Evolutionary conservation across 441 rosid genomes (phyloP), one percentile per base, ranked within the genome.

Genomic region (Populus tomentosa): DNA sequence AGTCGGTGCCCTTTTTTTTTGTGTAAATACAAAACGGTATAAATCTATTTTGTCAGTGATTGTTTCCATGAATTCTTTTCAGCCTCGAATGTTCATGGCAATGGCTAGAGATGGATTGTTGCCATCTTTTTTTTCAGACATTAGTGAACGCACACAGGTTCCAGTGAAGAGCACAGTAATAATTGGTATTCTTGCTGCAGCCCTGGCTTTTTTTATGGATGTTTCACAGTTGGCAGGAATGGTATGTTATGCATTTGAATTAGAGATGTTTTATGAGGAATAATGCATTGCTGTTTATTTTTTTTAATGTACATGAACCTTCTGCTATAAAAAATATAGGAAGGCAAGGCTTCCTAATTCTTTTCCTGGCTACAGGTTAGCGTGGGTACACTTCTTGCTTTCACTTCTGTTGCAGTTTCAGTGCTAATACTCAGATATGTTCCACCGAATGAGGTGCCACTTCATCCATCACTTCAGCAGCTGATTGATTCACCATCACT

Each of bases 31-130:
- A 30, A 30, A 3, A 30, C 32, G 3, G 16, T 13, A 40, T 4
- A 18, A 4, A 38, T 30, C 8, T 14, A 26, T 21, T 50, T 61
- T 23, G 56, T 8, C 10, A 5, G 1, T 68, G 71, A 42, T 46
- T 64, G 66, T 40, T 21, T 56, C 70, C 73, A 14, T n/a, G 53
- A 46, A 76, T 30, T 84, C 77, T 75, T 38, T 84, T 68, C 87
- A 93, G 97, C 98, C 98, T 33, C 87, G 97, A 71, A 88, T 91
- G 69, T 88, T 93, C 74, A 91, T 93, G 98, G 98, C 98, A 78
- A 93, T 93, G 98, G 92, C 97, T 76, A 87, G 98, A 79, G 98
- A 93, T 81, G 98, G 98, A 80, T 84, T 93, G 80, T 83, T 91
- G 70, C 98, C 98, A 69, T 81, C 94, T 71, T 90, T 93, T 83